Conservation (phyloP, 2,329 filamentous ascomycete species). For the Pestalotiopsis sp. region DNA sequence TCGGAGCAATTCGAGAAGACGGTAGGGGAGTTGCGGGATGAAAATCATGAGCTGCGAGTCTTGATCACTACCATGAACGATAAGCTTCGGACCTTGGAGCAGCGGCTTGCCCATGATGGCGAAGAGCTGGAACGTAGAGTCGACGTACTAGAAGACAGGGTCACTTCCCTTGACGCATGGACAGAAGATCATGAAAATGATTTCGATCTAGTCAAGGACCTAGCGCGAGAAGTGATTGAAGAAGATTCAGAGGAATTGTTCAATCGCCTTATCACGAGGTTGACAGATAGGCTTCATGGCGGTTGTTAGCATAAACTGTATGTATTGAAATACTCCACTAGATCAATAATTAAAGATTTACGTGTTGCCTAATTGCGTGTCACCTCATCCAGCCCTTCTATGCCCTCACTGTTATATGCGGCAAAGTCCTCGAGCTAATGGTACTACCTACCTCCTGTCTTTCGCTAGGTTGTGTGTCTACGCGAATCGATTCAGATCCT, state of each 20-base stretch:
- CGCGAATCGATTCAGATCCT: too few species aligned
- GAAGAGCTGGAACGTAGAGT: conserved; percentile 9
- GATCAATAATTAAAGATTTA: too few species aligned
- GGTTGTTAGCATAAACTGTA: background rate
- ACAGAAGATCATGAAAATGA: conserved; percentile 10
- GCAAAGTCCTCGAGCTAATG: too few species aligned
- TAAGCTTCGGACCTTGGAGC: conserved; percentile 4
- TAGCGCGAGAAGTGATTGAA: conserved; percentile 8
- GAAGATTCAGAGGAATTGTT: conserved; percentile 6
- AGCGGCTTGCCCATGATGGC: background rate
- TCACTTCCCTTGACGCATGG: conserved; percentile 8
- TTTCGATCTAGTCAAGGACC: background rate
- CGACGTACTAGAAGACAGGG: background rate
- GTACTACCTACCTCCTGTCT: too few species aligned
- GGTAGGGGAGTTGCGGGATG: background rate
- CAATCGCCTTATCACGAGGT: conserved; percentile 6
- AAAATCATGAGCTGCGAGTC: conserved; percentile 1
- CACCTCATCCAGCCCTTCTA: too few species aligned
- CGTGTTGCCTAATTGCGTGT: too few species aligned
- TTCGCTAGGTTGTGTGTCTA: too few species aligned
- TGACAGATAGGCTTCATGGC: conserved; percentile 9
- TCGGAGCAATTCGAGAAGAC: conserved; percentile 10
- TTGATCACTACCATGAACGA: background rate
- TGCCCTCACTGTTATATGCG: too few species aligned
- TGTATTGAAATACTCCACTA: background rate